Percentiles rank a stretch among this genome's conserved stretches.
Conservation (phyloP, 2,329 filamentous ascomycete species). For the Fusarium chlamydosporum region DNA sequence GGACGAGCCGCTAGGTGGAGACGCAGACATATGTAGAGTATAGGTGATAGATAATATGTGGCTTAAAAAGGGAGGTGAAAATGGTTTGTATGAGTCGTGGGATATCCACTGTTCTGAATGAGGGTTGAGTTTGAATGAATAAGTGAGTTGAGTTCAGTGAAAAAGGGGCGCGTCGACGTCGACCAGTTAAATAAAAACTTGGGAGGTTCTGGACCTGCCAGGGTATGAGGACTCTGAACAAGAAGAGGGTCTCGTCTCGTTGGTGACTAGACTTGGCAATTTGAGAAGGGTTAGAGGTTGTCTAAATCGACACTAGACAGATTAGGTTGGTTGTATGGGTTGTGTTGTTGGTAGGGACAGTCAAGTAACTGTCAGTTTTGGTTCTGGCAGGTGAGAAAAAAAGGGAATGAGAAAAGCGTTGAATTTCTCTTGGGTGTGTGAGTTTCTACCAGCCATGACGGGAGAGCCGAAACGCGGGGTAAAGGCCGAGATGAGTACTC, state of each 20-base stretch:
- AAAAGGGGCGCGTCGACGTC: constrained; percentile 34
- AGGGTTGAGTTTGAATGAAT: constrained; percentile 12
- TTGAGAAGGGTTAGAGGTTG: not conserved
- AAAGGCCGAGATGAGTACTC: constrained; percentile 31
- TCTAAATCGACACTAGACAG: constrained; percentile 9
- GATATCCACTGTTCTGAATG: constrained; percentile 21
- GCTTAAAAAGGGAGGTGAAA: constrained; percentile 19
- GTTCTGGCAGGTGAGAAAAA: constrained; percentile 9
- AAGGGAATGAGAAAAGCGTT: constrained; percentile 19
- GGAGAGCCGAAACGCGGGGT: constrained; percentile 38
- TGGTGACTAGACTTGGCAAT: constrained; percentile 19
- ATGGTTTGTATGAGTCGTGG: not conserved
- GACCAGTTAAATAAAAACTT: constrained; percentile 40
- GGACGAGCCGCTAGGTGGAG: constrained; percentile 34
- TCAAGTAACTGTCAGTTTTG: not conserved
- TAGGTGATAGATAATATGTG: not conserved
- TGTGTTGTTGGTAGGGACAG: not conserved
- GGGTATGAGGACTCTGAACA: too few species aligned
- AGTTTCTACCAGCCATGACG: constrained; percentile 8
- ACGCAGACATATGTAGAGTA: constrained; percentile 29
- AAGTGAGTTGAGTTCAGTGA: not conserved
- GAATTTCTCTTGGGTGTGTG: constrained; percentile 24
- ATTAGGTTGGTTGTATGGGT: constrained; percentile 2
- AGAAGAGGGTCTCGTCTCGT: too few species aligned
- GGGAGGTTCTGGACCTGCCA: not conserved